Base-by-base conservation (phyloP, 371 early-diverging fungal genomes). In the Pancytospora philotis region DNA sequence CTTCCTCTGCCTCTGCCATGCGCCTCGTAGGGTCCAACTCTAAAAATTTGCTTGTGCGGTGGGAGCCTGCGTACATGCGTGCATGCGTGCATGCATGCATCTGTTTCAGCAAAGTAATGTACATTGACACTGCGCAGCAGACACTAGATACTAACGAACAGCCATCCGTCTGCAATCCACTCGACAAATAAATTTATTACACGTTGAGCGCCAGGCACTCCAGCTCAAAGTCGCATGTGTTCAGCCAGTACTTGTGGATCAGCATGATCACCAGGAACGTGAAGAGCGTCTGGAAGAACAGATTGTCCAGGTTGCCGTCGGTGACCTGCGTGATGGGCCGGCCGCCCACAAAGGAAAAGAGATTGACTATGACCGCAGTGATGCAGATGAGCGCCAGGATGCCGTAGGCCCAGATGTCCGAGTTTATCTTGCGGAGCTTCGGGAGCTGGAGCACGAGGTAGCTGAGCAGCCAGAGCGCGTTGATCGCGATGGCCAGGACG, bases 211-310 rank as follows among this genome's bases (percentile, higher is more conserved):
- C 38, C 45, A 66, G 28, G 62, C 74, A 77, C 59, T 78, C 78
- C 19, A 56, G 55, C 34, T 78, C 78, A 72, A 64, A 68, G 25
- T 72, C 70, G 62, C 64, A 74, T 16, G 66, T 66, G 58, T 73
- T 72, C 45, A 73, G 49, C 78, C 78, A 78, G 37, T 62, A 78
- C 35, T 78, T 78, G 62, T 78, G 78, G 13, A 66, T 41, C 78
- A 78, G 74, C 35, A 78, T 62, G 13, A 75, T 41, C 30, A 71
- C 31, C 28, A 71, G 68, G 36, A 75, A 67, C 10, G 57, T 62
- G 58, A 63, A 74, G 10, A 74, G 45, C 50, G 59, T 51, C 28
- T 59, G 53, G 31, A 78, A 72, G 51, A 78, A 78, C 6, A 74
- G 32, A 36, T 53, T 64, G 66, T 78, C 78, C 6, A 78, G 55